Percentiles rank a stretch among this genome's conserved stretches.
These are phyloP conservation scores for Calonectria naviculata DNA, from an alignment of 2,329 filamentous ascomycete genomes.

Conservation along the genomic window DNA sequence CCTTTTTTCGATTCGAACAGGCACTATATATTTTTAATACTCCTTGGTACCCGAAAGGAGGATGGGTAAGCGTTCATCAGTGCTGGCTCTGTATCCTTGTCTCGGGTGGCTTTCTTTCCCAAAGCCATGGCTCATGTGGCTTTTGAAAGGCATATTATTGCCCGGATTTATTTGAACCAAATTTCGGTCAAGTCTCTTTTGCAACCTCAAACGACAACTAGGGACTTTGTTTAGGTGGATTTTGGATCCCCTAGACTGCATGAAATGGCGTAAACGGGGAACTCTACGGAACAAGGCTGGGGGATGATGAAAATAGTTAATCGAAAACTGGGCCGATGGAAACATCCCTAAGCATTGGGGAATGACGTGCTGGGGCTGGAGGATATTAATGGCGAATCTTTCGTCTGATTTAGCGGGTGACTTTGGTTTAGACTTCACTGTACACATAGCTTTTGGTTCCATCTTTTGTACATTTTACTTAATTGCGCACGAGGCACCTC, in stretches of 20 bases:
- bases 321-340: constrained; percentile 23
- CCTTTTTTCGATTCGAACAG: not conserved
- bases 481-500: constrained; percentile 38
- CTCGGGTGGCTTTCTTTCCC: not conserved
- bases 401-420: constrained; percentile 17
- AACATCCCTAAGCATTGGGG: not conserved
- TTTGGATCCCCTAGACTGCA: constrained; percentile 37
- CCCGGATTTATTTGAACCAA: constrained; percentile 19
- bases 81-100: not conserved
- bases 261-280: constrained; percentile 42
- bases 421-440: constrained; percentile 26
- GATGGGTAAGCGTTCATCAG: not conserved
- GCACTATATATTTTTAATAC: constrained; percentile 6
- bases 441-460: constrained; percentile 21
- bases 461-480: constrained; percentile 37
- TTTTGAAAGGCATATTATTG: constrained; percentile 8
- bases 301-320: constrained; percentile 35
- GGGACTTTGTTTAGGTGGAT: constrained; percentile 33
- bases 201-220: constrained; percentile 26
- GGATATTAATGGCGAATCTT: constrained; percentile 23
- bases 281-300: constrained; percentile 31
- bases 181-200: constrained; percentile 29
- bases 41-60: not conserved
- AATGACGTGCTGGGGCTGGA: constrained; percentile 6
- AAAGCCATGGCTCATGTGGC: constrained; percentile 15